These are phyloP conservation scores for Firmiana major DNA, from an alignment of 345 rosid genomes.

Conservation along the genomic window DNA sequence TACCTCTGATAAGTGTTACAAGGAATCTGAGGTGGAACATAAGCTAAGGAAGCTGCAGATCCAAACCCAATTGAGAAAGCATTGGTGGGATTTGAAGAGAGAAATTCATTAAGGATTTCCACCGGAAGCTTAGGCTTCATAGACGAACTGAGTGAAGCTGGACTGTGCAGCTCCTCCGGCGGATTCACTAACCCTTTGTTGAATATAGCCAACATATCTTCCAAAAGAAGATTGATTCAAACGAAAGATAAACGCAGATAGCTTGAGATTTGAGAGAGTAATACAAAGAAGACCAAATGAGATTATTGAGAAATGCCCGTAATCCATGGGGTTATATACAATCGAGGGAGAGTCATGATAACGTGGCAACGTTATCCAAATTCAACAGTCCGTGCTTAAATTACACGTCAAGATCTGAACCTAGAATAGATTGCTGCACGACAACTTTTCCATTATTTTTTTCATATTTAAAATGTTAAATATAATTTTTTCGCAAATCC, in stretches of 20 bases:
- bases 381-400: constrained; percentile 1
- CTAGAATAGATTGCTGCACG: too few species aligned
- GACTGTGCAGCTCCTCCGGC: constrained; percentile 64
- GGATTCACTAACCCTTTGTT: constrained; percentile 51
- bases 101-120: constrained; percentile 39
- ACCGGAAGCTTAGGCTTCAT: constrained; percentile 36
- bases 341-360: background rate
- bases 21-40: constrained; percentile 26
- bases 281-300: background rate
- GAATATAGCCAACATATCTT: constrained; percentile 61
- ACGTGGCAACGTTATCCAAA: constrained; percentile 44
- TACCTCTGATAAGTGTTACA: constrained; percentile 53
- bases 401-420: background rate
- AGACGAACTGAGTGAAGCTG: constrained; percentile 30
- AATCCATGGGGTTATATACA: background rate
- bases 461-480: background rate
- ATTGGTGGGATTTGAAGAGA: constrained; percentile 28
- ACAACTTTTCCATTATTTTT: background rate
- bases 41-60: constrained; percentile 42
- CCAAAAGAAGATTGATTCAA: background rate
- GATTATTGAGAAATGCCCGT: background rate
- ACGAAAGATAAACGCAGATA: background rate
- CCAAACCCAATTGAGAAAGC: constrained; percentile 41
- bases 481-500: too few species aligned
- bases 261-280: background rate